Conservation (phyloP, 176 grass and related monocot genomes). For the Tillandsia leiboldiana region DNA sequence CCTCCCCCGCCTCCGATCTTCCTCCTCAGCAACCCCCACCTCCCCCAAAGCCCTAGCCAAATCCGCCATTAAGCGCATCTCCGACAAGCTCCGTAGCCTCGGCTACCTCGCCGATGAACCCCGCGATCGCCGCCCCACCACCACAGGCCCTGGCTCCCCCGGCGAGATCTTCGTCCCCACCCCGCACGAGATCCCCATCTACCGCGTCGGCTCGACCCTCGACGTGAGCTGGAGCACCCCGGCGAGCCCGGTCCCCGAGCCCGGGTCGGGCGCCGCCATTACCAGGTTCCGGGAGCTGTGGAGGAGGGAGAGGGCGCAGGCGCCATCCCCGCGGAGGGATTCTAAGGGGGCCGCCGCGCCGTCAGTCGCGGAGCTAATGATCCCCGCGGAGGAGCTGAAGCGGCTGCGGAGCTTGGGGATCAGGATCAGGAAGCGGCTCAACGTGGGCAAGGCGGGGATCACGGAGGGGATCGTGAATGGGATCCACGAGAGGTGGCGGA, state of each 20-base stretch:
- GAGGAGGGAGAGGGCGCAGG: conserved; percentile 25
- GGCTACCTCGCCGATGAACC: conserved; percentile 40
- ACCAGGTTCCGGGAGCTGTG: conserved; percentile 14
- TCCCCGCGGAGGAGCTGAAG: conserved; percentile 48
- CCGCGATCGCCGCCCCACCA: not conserved
- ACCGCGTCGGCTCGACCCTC: conserved; percentile 58
- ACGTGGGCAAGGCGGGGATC: conserved; percentile 65
- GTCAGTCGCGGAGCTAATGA: conserved; percentile 50
- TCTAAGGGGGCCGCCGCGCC: conserved; percentile 19
- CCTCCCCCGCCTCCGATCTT: not conserved
- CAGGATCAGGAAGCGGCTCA: conserved; percentile 41
- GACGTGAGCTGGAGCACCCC: conserved; percentile 68
- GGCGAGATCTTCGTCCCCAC: conserved; percentile 81
- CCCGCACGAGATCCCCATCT: conserved; percentile 39
- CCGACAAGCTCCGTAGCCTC: conserved; percentile 81
- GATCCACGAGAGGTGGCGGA: conserved; percentile 85
- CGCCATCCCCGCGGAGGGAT: not conserved
- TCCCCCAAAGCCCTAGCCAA: conserved; percentile 41
- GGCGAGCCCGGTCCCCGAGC: conserved; percentile 18
- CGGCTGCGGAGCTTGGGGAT: conserved; percentile 53
- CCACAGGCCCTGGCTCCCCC: conserved; percentile 19
- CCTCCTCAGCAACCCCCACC: not conserved
- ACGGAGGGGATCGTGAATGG: conserved; percentile 83
- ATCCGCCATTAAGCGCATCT: conserved; percentile 69
- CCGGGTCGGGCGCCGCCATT: conserved; percentile 17